Evolutionary conservation across 495 filamentous ascomycete genomes (phyloP), one percentile per base, ranked within the genome.

Genomic region (Penicillium herquei): DNA sequence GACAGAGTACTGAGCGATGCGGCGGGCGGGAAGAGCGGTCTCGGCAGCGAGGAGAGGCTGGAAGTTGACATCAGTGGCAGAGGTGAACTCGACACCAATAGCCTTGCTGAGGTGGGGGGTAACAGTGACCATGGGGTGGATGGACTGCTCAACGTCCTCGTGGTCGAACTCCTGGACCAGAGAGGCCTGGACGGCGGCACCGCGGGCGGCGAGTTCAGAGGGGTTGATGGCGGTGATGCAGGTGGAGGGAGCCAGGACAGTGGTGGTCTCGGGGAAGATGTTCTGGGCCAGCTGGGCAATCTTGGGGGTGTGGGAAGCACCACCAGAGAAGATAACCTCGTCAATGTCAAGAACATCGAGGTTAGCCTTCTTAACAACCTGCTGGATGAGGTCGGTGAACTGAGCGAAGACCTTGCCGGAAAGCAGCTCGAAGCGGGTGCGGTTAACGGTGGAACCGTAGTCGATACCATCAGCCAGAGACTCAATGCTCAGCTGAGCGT

Each of bases 131-230:
- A 90, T 88, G 35, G 94, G 90, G 79, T 98, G 94, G 39, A 91
- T 95, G 10, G 90, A 95, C 74, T 97, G 91, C 66, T 92, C 89
- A 59, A 98, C 96, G 68, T 98, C 95, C 51, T 92, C 90, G 51
- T 81, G 75, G 50, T 98, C 94, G 70, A 94, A 98, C 67, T 92
- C 92, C 66, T 89, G 84, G 67, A 98, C 89, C 46, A 98, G 75
- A 46, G 87, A 92, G 14, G 94, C 94, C 78, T 98, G 94, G 65
- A 98, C 90, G 33, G 94, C 93, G 55, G 95, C 94, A 64, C 94
- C 94, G 53, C 94, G 83, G 48, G 90, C 89, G 56, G 87, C 78
- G 43, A 97, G 82, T 70, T 97, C 92, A 13, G 89, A 92, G 30
- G 94, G 94, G 82, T 97, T 97, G 76, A 98, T 82, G 55, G 94